Conservation (phyloP, 2,329 filamentous ascomycete species). For the Penicillium sp. region DNA sequence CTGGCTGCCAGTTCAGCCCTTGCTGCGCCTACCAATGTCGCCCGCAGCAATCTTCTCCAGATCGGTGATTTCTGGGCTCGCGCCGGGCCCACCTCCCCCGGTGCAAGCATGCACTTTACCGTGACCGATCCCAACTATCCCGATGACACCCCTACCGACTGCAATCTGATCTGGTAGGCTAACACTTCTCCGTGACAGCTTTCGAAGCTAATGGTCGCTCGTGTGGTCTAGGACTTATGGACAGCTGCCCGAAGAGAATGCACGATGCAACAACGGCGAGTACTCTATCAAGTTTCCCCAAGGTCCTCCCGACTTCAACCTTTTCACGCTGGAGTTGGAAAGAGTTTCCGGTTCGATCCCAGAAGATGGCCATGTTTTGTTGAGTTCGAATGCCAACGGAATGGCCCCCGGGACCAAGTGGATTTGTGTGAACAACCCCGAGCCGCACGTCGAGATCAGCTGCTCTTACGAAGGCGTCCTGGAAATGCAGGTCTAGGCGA, state of each 20-base stretch:
- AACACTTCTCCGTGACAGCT: not conserved
- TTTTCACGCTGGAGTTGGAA: constrained; percentile 21
- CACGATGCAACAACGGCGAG: constrained; percentile 25
- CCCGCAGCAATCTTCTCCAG: constrained; percentile 7
- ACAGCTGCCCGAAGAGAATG: constrained; percentile 8
- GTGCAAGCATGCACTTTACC: constrained; percentile 21
- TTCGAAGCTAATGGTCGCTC: not conserved
- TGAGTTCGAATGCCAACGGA: constrained; percentile 14
- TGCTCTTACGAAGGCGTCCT: constrained; percentile 19
- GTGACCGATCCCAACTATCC: constrained; percentile 25
- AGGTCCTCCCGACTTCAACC: constrained; percentile 17
- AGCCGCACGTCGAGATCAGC: constrained; percentile 5
- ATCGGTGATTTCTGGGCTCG: constrained; percentile 18
- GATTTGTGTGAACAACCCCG: constrained; percentile 17
- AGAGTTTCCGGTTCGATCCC: constrained; percentile 20
- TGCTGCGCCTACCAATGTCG: constrained; percentile 9
- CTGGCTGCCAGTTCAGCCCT: constrained; percentile 16
- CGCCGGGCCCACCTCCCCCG: not conserved
- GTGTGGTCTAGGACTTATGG: constrained; percentile 14
- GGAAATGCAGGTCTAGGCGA: constrained; percentile 5
- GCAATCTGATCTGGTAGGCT: constrained; percentile 25
- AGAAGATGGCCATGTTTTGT: constrained; percentile 16
- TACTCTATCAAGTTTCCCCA: constrained; percentile 27
- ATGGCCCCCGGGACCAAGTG: constrained; percentile 17
- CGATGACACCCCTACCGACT: constrained; percentile 25